Conservation (phyloP, 108 stramenopile genomes). For the Cyclotella distinguenda region DNA sequence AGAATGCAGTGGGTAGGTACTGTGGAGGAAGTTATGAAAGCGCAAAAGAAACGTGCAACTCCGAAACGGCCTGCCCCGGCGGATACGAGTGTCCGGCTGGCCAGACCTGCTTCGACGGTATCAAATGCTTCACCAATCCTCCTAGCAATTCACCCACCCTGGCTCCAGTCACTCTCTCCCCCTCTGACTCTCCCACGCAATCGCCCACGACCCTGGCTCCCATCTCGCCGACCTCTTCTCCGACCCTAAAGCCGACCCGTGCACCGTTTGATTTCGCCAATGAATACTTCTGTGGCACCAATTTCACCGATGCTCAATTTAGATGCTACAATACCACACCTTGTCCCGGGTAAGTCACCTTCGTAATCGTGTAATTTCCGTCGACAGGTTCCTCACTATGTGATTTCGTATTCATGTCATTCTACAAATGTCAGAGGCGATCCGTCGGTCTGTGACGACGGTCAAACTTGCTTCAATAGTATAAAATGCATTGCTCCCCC, state of each 20-base stretch:
- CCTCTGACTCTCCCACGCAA: neutral
- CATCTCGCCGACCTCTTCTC: constrained; percentile 9
- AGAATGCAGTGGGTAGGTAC: constrained; percentile 1
- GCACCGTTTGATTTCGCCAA: constrained; percentile 27
- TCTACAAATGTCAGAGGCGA: no score
- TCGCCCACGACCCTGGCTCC: constrained; percentile 12
- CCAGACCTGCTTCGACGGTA: neutral
- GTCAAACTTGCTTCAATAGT: constrained; percentile 6
- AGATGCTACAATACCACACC: constrained; percentile 12
- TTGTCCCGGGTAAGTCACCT: constrained; percentile 6
- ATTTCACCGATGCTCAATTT: constrained; percentile 12
- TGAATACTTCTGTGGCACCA: constrained; percentile 17
- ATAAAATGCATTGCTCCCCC: constrained; percentile 18
- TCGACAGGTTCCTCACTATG: no score
- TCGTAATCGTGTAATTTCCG: no score
- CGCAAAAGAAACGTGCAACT: constrained; percentile 11
- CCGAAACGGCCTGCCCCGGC: constrained; percentile 14
- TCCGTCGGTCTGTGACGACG: constrained; percentile 2
- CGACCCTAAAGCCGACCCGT: constrained; percentile 9
- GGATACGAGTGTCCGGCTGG: constrained; percentile 18
- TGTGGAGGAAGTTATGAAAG: constrained; percentile 9
- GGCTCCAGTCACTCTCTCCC: neutral
- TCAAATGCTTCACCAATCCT: constrained; percentile 17
- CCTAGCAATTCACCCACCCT: constrained; percentile 7
- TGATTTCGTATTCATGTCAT: no score